phyloP scores from a whole-genome alignment of 768 basidiomycete species.

The Trichaptum fuscoviolaceum region DNA sequence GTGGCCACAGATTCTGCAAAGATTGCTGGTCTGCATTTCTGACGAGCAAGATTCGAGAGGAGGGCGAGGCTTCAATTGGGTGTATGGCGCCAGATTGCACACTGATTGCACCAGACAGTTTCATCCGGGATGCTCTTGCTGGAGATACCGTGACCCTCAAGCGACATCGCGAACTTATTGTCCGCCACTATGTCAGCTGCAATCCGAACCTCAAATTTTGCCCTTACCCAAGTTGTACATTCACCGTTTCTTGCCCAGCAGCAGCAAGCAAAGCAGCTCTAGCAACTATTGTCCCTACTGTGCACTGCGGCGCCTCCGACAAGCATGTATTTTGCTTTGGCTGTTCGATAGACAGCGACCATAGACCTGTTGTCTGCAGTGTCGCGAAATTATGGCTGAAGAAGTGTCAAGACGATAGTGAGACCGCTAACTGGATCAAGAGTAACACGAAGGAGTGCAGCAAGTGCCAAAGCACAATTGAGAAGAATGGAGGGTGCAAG shows the following conservation, averaged over 20 bases:
- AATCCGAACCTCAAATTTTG: conserved; percentile 86
- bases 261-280: conserved; percentile 72
- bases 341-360: conserved; percentile 82
- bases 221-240: conserved; percentile 90
- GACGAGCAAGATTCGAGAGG: conserved; percentile 74
- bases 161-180: conserved; percentile 83
- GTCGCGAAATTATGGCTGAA: conserved; percentile 92
- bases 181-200: conserved; percentile 86
- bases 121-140: conserved; percentile 52
- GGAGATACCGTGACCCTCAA: conserved; percentile 49
- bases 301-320: conserved; percentile 69
- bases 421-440: conserved; percentile 99
- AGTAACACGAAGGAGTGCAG: conserved; percentile 98
- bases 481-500: conserved; percentile 99
- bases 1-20: conserved; percentile 80
- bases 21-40: conserved; percentile 83
- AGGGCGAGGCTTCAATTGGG: conserved; percentile 65
- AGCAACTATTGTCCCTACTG: conserved; percentile 80
- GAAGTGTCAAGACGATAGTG: conserved; percentile 96
- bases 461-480: conserved; percentile 95
- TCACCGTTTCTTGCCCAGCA: conserved; percentile 87
- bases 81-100: conserved; percentile 82
- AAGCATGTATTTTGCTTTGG: conserved; percentile 91
- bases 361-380: conserved; percentile 85
- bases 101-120: conserved; percentile 57